phyloP scores from a whole-genome alignment of 495 filamentous ascomycete genomes.

The Penicillium roqueforti region DNA sequence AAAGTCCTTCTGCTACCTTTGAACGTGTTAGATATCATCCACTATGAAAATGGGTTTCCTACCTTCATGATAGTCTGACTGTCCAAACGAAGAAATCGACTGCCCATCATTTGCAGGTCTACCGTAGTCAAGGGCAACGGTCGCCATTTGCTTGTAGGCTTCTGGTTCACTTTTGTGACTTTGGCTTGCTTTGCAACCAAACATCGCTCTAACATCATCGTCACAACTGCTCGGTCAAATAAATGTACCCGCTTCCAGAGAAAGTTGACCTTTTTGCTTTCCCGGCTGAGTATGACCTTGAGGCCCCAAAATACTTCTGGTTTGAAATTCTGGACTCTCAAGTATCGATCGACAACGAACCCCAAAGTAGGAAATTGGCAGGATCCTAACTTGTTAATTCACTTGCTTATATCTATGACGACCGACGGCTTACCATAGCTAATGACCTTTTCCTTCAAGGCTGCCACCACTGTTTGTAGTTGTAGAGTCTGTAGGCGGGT shows the following conservation, averaged over 20 bases:
- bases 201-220: conserved; percentile 81
- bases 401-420: neutral
- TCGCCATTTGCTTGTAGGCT: conserved; percentile 91
- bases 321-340: conserved; percentile 86
- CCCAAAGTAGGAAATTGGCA: conserved; percentile 97
- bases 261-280: conserved; percentile 78
- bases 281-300: conserved; percentile 72
- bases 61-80: conserved; percentile 83
- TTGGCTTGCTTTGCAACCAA: conserved; percentile 69
- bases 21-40: conserved; percentile 5
- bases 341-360: conserved; percentile 95
- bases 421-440: conserved; percentile 67
- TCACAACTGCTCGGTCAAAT: conserved; percentile 80
- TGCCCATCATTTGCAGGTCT: conserved; percentile 98
- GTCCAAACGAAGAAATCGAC: conserved; percentile 75
- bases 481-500: conserved; percentile 81
- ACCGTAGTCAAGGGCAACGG: conserved; percentile 92
- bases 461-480: conserved; percentile 61
- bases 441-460: conserved; percentile 59
- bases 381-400: conserved; percentile 57
- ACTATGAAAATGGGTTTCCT: neutral
- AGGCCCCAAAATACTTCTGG: conserved; percentile 92
- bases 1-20: conserved; percentile 76
- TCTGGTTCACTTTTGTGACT: conserved; percentile 78
- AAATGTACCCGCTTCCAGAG: conserved; percentile 77